Evolutionary conservation across 345 rosid species (phyloP).

Genomic region (Salix caprea): DNA sequence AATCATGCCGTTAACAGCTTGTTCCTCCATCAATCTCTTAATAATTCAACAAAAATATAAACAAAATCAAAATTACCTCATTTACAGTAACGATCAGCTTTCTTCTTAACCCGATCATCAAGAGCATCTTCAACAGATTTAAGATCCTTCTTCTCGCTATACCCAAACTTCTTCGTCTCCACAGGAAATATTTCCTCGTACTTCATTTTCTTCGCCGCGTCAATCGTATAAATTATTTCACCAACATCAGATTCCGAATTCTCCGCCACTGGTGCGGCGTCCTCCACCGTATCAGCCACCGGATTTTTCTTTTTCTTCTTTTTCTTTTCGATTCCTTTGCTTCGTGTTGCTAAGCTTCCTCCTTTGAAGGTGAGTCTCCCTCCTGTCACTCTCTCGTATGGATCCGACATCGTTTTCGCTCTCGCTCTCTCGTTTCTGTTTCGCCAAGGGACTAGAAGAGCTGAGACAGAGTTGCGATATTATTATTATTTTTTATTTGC

Average conservation of each 20-base stretch:
- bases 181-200: slow-evolving; percentile 88
- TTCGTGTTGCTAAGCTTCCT: slow-evolving; percentile 57
- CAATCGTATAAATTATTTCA: slow-evolving; percentile 57
- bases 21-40: too few species aligned
- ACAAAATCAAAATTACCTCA: slow-evolving; percentile 17
- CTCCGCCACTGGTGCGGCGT: background rate
- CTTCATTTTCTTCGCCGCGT: slow-evolving; percentile 78
- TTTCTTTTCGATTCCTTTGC: slow-evolving; percentile 65
- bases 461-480: too few species aligned
- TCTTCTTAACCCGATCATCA: slow-evolving; percentile 94
- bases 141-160: slow-evolving; percentile 50
- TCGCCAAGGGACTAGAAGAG: too few species aligned
- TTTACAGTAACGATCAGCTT: slow-evolving; percentile 95
- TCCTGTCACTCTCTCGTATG: slow-evolving; percentile 65
- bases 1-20: too few species aligned
- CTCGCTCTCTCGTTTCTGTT: background rate
- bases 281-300: slow-evolving; percentile 15
- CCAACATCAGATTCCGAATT: slow-evolving; percentile 9
- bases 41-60: background rate
- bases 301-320: slow-evolving; percentile 48
- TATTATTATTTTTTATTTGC: too few species aligned
- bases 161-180: slow-evolving; percentile 74
- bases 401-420: slow-evolving; percentile 47
- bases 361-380: slow-evolving; percentile 79
- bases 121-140: slow-evolving; percentile 68